Evolutionary conservation across 345 rosid species (phyloP), one percentile per base, ranked within the genome.

Genomic region (Moricandia moricandioides): DNA sequence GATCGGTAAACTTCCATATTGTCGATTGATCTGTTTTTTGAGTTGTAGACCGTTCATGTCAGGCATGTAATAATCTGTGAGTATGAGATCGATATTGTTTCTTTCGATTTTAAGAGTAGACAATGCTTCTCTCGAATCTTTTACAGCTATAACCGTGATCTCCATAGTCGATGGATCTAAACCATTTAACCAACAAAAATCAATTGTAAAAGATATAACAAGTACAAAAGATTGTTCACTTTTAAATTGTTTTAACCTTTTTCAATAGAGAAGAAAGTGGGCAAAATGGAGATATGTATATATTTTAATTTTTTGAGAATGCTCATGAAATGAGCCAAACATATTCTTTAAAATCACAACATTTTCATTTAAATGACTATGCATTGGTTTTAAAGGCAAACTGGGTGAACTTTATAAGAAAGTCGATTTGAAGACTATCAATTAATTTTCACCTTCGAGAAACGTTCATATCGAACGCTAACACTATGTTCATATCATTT

Each of bases 51-150:
- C 98, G n/a, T 81, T 82, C 88, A 92, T 89, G 21, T 24, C 74
- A 10, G 95, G 93, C 90, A 89, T 86, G 69, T 90, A 83, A 43
- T 88, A 87, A 62, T 89, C 93, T 1, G 91, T 83, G 67, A 92
- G 39, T 4, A 92, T 87, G 4, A 92, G 83, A 77, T 90, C 89
- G 11, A 86, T 30, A 1, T 34, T 54, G 74, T 62, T 56, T 30
- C 79, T 62, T 14, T 72, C 73, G 27, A 26, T 2, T 33, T 83
- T 82, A 2, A 92, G 81, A 8, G 69, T 77, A 16, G 87, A 61
- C 55, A 92, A 66, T 37, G 98, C 98, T 30, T 85, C 85, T 0
- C 31, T 12, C 0, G 92, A 75, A 16, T 62, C 67, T n/a, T 37
- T 80, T 4, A 67, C 87, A 1, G 86, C 69, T n/a, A 79, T 37